These are phyloP conservation scores for Colletotrichum sp. DNA, from an alignment of 2,329 filamentous ascomycete species.

Conservation along the genomic window DNA sequence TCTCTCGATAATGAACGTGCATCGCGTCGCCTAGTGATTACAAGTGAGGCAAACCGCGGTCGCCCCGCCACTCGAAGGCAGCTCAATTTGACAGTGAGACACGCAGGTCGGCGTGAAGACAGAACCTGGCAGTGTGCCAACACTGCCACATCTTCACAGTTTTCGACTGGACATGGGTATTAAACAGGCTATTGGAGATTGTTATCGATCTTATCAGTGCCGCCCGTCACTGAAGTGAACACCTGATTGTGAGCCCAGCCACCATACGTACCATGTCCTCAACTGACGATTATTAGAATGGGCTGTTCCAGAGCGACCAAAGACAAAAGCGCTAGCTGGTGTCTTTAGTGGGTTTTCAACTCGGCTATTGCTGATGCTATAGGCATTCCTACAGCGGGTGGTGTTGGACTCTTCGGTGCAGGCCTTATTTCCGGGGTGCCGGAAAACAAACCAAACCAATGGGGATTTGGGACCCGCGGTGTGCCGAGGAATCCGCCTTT, in stretches of 20 bases:
- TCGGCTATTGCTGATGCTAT: too few relatives aligned
- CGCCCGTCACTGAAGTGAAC: background rate
- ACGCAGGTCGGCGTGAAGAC: background rate
- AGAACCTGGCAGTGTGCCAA: background rate
- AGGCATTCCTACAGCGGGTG: too few relatives aligned
- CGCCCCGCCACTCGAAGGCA: accelerated
- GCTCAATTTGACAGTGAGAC: background rate
- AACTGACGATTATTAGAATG: too few relatives aligned
- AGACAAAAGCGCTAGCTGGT: too few relatives aligned
- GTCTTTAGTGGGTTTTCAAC: too few relatives aligned
- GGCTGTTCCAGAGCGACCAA: too few relatives aligned
- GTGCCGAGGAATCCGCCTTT: too few relatives aligned
- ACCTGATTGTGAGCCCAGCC: background rate
- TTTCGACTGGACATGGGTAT: background rate
- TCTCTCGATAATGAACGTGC: accelerated
- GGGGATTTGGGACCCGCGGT: too few relatives aligned
- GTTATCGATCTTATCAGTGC: background rate
- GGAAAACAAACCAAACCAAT: too few relatives aligned
- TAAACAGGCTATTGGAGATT: background rate
- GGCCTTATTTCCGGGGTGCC: too few relatives aligned
- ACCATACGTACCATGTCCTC: too few relatives aligned
- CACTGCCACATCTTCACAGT: background rate
- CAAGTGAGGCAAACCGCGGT: accelerated
- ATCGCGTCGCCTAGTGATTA: background rate
- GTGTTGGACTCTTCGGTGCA: too few relatives aligned